Percentiles rank a stretch among this genome's conserved stretches.
Conservation (phyloP, 1,284 basidiomycete genomes). For the Irpex rosettiformis region DNA sequence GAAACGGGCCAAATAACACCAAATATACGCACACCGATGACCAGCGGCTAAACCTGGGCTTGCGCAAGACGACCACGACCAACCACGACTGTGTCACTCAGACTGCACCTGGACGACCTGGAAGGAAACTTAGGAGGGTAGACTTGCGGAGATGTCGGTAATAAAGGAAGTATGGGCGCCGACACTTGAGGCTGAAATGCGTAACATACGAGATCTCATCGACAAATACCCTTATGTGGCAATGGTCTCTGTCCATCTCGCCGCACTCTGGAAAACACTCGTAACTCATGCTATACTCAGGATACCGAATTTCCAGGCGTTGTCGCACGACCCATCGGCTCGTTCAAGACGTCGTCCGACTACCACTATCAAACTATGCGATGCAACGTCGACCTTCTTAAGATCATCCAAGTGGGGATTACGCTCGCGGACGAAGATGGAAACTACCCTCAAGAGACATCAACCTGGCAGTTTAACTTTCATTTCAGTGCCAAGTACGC, state of each 20-base stretch:
- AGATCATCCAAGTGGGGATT: slow-evolving; percentile 96
- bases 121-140: neutral
- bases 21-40: neutral
- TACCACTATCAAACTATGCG: slow-evolving; percentile 99
- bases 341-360: slow-evolving; percentile 95
- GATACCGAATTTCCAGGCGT: slow-evolving; percentile 99
- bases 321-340: slow-evolving; percentile 94
- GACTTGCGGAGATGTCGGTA: slow-evolving; percentile 45
- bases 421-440: slow-evolving; percentile 94
- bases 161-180: slow-evolving; percentile 94
- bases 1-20: neutral
- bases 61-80: slow-evolving; percentile 1
- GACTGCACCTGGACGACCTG: neutral
- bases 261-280: slow-evolving; percentile 15
- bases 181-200: slow-evolving; percentile 93
- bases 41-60: neutral
- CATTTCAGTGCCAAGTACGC: slow-evolving; percentile 86
- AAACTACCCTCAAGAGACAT: slow-evolving; percentile 82
- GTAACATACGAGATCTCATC: slow-evolving; percentile 80
- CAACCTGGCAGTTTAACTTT: slow-evolving; percentile 99
- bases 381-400: slow-evolving; percentile 97
- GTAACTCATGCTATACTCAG: slow-evolving; percentile 38
- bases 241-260: slow-evolving; percentile 59
- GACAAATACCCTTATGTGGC: slow-evolving; percentile 93
- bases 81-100: neutral